Conservation (phyloP, 202 grass and related monocot genomes). For the Panicum virgatum region DNA sequence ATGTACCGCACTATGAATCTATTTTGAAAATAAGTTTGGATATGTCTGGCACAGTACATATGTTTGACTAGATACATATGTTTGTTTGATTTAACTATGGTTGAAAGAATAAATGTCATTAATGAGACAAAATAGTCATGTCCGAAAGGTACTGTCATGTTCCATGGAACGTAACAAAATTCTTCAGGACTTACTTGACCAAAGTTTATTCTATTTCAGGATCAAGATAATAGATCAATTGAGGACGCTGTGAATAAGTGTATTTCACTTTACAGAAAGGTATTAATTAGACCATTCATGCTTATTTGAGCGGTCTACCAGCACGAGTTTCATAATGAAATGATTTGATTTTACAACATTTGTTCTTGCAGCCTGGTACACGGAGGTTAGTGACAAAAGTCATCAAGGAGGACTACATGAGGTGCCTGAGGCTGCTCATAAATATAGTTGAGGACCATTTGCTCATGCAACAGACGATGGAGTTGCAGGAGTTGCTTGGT, state of each 20-base stretch:
- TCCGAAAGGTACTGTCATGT: background rate
- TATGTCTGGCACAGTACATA: too few relatives aligned
- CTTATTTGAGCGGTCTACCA: background rate
- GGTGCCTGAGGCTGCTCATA: constrained; percentile 49
- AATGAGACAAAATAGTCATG: background rate
- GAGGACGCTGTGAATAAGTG: constrained; percentile 63
- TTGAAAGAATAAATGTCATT: constrained; percentile 8
- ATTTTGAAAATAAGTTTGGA: constrained; percentile 32
- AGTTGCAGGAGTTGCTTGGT: constrained; percentile 44
- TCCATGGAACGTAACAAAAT: background rate
- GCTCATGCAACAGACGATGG: constrained; percentile 5
- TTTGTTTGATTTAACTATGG: constrained; percentile 17
- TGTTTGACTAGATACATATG: too few relatives aligned
- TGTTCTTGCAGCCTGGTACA: constrained; percentile 51
- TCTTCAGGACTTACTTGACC: background rate
- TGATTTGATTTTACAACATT: background rate
- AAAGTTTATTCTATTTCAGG: constrained; percentile 45
- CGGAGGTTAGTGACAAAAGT: constrained; percentile 43
- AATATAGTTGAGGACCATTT: constrained; percentile 10
- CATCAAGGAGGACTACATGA: constrained; percentile 51
- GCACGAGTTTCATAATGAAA: background rate
- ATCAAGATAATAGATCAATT: constrained; percentile 50
- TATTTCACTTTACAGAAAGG: constrained; percentile 86
- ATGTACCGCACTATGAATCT: constrained; percentile 32
- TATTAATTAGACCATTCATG: constrained; percentile 12